These are phyloP conservation scores for Fusarium coffeatum DNA, from an alignment of 2,329 filamentous ascomycete species.

Conservation along the genomic window DNA sequence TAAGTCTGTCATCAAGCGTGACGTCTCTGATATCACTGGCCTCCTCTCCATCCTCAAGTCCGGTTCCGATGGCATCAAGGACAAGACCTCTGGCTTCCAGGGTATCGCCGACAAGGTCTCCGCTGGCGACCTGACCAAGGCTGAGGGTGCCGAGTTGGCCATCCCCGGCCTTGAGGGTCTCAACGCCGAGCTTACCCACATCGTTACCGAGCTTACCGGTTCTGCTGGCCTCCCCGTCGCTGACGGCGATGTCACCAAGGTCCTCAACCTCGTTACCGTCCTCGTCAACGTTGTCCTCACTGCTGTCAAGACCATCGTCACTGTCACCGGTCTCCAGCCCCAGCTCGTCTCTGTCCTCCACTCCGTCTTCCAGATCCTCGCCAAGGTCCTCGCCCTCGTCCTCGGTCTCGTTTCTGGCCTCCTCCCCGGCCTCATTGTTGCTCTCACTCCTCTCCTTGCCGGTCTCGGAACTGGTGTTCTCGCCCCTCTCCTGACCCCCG, in stretches of 20 bases:
- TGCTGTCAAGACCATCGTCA: conserved; percentile 42
- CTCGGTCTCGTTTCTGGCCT: conserved; percentile 39
- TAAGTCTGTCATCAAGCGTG: conserved; percentile 3
- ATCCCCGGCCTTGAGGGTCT: conserved; percentile 31
- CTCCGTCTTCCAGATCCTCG: conserved; percentile 46
- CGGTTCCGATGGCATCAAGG: conserved; percentile 8
- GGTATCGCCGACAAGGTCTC: conserved; percentile 40
- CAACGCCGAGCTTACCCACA: conserved; percentile 37
- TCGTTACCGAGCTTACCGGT: conserved; percentile 43
- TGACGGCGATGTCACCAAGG: conserved; percentile 41
- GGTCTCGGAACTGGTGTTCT: conserved; percentile 43
- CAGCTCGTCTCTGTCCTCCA: conserved; percentile 44
- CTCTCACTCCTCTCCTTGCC: conserved; percentile 45
- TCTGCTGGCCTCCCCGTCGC: conserved; percentile 37
- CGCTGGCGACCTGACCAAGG: conserved; percentile 38
- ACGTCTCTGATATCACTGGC: not conserved
- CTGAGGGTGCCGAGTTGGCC: conserved; percentile 31
- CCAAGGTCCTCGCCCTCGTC: conserved; percentile 43
- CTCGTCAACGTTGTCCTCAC: conserved; percentile 39
- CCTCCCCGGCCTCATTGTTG: conserved; percentile 43
- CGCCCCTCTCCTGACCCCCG: conserved; percentile 44
- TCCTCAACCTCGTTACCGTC: conserved; percentile 38
- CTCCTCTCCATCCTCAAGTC: conserved; percentile 19
- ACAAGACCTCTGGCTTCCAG: conserved; percentile 17
- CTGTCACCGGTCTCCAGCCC: conserved; percentile 41